Evolutionary conservation across 2,329 filamentous ascomycete genomes (phyloP), one percentile per base, ranked within the genome.

Genomic region (Gyromitra esculenta): DNA sequence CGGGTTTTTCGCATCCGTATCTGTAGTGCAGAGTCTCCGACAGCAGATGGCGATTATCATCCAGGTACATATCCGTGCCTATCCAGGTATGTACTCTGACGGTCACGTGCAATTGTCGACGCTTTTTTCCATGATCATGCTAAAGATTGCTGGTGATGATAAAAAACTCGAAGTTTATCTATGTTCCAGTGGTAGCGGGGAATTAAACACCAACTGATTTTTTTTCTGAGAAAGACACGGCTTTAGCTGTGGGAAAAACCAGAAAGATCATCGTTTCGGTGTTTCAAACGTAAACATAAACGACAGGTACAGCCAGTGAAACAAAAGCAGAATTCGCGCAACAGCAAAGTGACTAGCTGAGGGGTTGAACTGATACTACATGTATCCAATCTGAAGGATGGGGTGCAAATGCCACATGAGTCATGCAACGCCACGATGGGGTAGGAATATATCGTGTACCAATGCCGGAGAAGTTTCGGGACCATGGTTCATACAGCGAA

Each of bases 241-340:
- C 37, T 45, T 62, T n/a, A 57, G 31, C 57, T 8, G 72, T 13
- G 59, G 62, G 66, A 37, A 56, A 68, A 39, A 52, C 68, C 50
- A 45, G 52, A 45, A 39, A 37, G 59, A 45, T 75, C 64, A 64
- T 15, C 48, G 54, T 35, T 39, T 43, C 54, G 54, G 59, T 13
- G 59, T 75, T 75, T 65, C 72, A 75, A 74, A 50, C 59, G 39
- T 35, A 63, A 74, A 69, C 65, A 64, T 35, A 54, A 64, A 54
- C 57, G 52, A 71, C 43, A 75, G 11, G 50, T 56, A 45, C 59
- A 75, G 56, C 62, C 71, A 48, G 54, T 45, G 18, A 65, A 73
- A 60, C 64, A 74, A 64, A 68, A 74, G 66, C 72, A 75, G 72
- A 75, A 75, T 75, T 75, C 72, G 65, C 72, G 72, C 72, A 75